Evolutionary conservation across 2,329 filamentous ascomycete genomes (phyloP).

Genomic region (Scedosporium dehoogii): DNA sequence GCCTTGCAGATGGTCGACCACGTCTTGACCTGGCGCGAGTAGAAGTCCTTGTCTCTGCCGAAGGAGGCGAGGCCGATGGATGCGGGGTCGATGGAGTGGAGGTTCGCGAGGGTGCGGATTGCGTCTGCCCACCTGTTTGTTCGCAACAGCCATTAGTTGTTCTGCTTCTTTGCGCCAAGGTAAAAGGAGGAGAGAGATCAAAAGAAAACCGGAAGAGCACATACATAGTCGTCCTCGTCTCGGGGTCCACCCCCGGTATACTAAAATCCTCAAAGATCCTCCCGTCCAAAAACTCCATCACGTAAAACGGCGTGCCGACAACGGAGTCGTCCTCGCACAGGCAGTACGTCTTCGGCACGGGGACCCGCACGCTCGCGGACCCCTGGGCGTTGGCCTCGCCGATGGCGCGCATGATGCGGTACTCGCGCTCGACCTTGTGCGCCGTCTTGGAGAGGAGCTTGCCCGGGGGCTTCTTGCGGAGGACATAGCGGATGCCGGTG

Average conservation of each 20-base stretch:
- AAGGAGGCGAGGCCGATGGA: slow-evolving; percentile 61
- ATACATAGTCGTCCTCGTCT: slow-evolving; percentile 60
- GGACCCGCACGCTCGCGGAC: slow-evolving; percentile 40
- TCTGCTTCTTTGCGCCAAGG: not conserved
- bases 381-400: slow-evolving; percentile 46
- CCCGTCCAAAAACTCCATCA: slow-evolving; percentile 93
- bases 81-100: slow-evolving; percentile 65
- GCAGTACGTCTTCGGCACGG: slow-evolving; percentile 73
- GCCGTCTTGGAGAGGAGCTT: slow-evolving; percentile 86
- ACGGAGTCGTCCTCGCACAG: slow-evolving; percentile 75
- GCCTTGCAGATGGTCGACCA: slow-evolving; percentile 69
- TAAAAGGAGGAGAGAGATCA: no score
- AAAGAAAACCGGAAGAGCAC: no score
- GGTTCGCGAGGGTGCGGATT: slow-evolving; percentile 69
- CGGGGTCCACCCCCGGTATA: slow-evolving; percentile 60
- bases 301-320: slow-evolving; percentile 87
- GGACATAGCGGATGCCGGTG: slow-evolving; percentile 64
- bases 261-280: slow-evolving; percentile 85
- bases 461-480: slow-evolving; percentile 98
- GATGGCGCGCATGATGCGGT: slow-evolving; percentile 79
- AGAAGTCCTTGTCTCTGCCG: slow-evolving; percentile 69
- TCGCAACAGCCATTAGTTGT: not conserved
- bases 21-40: slow-evolving; percentile 74
- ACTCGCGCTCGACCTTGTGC: slow-evolving; percentile 94
- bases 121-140: slow-evolving; percentile 62